A percentile compares a stretch with the other conserved stretches of the same genome.
Conservation (phyloP, 1,284 basidiomycete species). For the Ustilago loliicola region DNA sequence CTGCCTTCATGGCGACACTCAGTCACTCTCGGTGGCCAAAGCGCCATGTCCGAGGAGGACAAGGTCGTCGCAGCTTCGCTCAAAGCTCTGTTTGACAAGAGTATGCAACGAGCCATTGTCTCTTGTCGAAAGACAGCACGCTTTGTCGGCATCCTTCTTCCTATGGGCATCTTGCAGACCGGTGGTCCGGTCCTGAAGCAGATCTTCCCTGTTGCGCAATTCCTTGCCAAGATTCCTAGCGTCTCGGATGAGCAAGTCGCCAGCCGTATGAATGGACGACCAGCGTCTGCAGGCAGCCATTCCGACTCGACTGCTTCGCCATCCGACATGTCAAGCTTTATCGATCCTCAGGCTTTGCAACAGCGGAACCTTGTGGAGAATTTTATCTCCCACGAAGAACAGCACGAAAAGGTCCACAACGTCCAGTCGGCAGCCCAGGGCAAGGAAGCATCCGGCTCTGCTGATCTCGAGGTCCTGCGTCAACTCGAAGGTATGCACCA, state of each 20-base stretch:
- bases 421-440: conserved; percentile 9
- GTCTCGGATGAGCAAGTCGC: conserved; percentile 43
- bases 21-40: conserved; percentile 34
- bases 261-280: conserved; percentile 17
- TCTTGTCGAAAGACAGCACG: conserved; percentile 56
- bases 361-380: conserved; percentile 26
- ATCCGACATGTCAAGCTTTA: conserved; percentile 18
- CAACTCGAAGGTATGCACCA: conserved; percentile 47
- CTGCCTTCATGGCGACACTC: conserved; percentile 49
- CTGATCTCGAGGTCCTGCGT: conserved; percentile 31
- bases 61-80: conserved; percentile 41
- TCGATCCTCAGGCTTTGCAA: conserved; percentile 41
- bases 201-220: conserved; percentile 59
- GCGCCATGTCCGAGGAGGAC: conserved; percentile 48
- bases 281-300: conserved; percentile 3
- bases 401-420: conserved; percentile 17
- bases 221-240: conserved; percentile 56
- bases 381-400: conserved; percentile 11
- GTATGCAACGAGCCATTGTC: conserved; percentile 48
- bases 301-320: conserved; percentile 3
- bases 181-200: conserved; percentile 56
- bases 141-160: conserved; percentile 54
- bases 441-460: conserved; percentile 7
- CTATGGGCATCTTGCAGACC: conserved; percentile 56
- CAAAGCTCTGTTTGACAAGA: conserved; percentile 54